Evolutionary conservation across 805 yeast species (phyloP).

Genomic region (Deakozyma indianensis): DNA sequence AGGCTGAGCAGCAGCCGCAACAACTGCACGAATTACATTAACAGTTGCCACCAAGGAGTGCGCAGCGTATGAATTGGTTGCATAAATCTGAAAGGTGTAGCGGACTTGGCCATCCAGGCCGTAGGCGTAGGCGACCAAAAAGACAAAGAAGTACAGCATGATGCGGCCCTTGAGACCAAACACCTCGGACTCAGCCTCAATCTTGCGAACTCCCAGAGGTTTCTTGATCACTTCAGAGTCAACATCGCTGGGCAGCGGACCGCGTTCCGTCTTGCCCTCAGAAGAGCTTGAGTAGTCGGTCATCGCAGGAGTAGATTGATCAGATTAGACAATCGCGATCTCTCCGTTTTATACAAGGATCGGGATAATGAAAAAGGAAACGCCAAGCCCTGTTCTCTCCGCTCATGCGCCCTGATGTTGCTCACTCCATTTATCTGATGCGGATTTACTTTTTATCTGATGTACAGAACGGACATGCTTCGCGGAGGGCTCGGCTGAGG

Average conservation of each 20-base stretch:
- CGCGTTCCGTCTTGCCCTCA: too few species aligned
- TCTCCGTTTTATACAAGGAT: too few species aligned
- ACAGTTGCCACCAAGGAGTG: constrained; percentile 49
- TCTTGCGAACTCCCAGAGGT: constrained; percentile 36
- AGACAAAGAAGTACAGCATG: constrained; percentile 32
- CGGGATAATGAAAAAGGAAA: too few species aligned
- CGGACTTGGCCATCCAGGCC: constrained; percentile 48
- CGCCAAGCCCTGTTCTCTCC: too few species aligned
- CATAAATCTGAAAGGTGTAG: constrained; percentile 38
- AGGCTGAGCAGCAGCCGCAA: constrained; percentile 55
- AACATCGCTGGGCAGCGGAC: neutral
- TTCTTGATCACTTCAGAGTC: constrained; percentile 3
- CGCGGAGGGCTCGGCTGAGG: too few species aligned
- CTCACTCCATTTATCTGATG: too few species aligned
- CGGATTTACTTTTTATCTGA: too few species aligned
- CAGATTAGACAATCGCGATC: too few species aligned
- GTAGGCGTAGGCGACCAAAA: constrained; percentile 43
- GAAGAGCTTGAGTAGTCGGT: too few species aligned
- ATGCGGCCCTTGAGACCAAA: constrained; percentile 27
- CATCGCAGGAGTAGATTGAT: too few species aligned
- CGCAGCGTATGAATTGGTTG: constrained; percentile 36
- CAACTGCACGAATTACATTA: constrained; percentile 41
- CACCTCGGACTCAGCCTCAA: constrained; percentile 40
- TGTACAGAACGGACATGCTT: too few species aligned
- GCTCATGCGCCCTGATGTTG: too few species aligned